Conservation (phyloP, 805 yeast genomes). For the Candida tammaniensis region DNA sequence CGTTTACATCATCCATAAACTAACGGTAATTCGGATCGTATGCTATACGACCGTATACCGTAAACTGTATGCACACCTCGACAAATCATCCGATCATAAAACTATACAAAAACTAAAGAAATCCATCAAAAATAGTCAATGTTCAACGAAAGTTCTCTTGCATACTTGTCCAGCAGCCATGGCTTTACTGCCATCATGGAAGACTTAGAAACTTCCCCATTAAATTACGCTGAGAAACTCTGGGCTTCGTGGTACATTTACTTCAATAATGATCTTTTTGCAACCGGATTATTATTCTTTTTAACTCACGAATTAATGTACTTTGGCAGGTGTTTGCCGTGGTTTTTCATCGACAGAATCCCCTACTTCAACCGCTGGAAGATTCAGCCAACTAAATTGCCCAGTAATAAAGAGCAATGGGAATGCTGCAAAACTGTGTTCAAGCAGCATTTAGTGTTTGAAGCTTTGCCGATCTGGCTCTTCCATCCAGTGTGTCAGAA, state of each 20-base stretch:
- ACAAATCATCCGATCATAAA: too few relatives aligned
- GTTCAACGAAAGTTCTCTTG: too few relatives aligned
- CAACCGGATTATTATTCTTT: slow-evolving; percentile 87
- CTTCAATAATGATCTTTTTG: slow-evolving; percentile 82
- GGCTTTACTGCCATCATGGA: slow-evolving; percentile 2
- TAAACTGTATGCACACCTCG: too few relatives aligned
- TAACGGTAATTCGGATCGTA: too few relatives aligned
- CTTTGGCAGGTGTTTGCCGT: slow-evolving; percentile 89
- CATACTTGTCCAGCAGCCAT: slow-evolving; percentile 9
- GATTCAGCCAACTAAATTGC: slow-evolving; percentile 83
- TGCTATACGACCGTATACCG: too few relatives aligned
- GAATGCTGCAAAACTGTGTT: slow-evolving; percentile 85
- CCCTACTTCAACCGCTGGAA: slow-evolving; percentile 85
- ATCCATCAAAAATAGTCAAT: too few relatives aligned
- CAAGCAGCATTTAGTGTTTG: slow-evolving; percentile 84
- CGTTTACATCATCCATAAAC: too few relatives aligned
- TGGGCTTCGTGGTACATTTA: slow-evolving; percentile 92
- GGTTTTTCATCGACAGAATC: slow-evolving; percentile 83
- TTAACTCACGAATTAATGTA: slow-evolving; percentile 82
- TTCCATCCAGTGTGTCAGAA: slow-evolving; percentile 89
- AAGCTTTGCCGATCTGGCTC: slow-evolving; percentile 95
- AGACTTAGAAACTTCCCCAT: slow-evolving; percentile 8
- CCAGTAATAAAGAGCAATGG: slow-evolving; percentile 83
- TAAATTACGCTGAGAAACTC: slow-evolving; percentile 49
- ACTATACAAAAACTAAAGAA: too few relatives aligned